A percentile compares a stretch with the other conserved stretches of the same genome.
Evolutionary conservation across 78 protist species (phyloP).

Genomic region (Guillardia theta): DNA sequence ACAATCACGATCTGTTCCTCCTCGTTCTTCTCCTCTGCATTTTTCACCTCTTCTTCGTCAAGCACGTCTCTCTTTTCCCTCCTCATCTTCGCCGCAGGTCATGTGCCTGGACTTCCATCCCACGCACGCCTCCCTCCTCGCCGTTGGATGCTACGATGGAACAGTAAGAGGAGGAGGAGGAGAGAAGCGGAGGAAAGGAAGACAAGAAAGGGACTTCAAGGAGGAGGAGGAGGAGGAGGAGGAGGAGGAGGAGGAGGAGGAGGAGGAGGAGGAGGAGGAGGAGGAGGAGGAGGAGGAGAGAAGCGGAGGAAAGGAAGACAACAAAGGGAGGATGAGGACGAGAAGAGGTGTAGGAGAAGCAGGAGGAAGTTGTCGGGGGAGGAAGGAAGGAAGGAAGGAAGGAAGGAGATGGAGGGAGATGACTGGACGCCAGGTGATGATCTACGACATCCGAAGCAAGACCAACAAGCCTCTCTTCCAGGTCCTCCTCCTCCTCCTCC

Average conservation of each 20-base stretch:
- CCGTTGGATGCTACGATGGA: constrained; percentile 66
- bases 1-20: no score
- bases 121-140: constrained; percentile 53
- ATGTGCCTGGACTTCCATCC: constrained; percentile 82
- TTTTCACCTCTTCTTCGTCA: no score
- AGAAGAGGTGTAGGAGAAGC: neutral
- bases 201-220: neutral
- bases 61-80: no score
- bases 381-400: neutral
- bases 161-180: neutral
- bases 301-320: neutral
- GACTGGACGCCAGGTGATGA: neutral
- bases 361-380: neutral
- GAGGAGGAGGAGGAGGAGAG: neutral
- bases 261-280: neutral
- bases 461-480: neutral
- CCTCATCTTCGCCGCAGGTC: no score
- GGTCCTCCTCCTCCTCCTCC: no score
- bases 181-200: neutral
- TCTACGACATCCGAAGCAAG: neutral
- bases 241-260: neutral
- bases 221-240: neutral
- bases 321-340: neutral
- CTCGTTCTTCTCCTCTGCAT: no score
- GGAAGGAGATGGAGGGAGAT: neutral